These are phyloP conservation scores for Magnaporthales sp. DNA, from an alignment of 2,329 filamentous ascomycete species.

Conservation along the genomic window DNA sequence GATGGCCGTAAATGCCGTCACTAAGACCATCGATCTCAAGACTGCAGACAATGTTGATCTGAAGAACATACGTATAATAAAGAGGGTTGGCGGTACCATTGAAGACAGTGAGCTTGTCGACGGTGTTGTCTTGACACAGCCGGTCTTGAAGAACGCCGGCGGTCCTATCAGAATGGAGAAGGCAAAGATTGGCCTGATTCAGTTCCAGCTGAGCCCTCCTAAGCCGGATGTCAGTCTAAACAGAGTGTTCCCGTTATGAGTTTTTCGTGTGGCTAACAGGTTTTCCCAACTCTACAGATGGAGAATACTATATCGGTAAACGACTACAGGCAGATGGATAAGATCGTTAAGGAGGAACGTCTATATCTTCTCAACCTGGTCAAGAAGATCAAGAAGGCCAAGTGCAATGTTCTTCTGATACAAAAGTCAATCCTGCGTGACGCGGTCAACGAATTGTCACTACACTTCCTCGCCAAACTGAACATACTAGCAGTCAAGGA, in stretches of 20 bases:
- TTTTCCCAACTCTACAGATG: slow-evolving; percentile 53
- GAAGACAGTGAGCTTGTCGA: slow-evolving; percentile 98
- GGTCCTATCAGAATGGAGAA: slow-evolving; percentile 93
- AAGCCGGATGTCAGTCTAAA: slow-evolving; percentile 76
- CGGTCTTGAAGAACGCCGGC: slow-evolving; percentile 86
- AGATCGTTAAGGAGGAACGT: slow-evolving; percentile 98
- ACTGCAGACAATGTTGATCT: slow-evolving; percentile 95
- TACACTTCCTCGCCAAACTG: slow-evolving; percentile 96
- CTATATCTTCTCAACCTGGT: slow-evolving; percentile 97
- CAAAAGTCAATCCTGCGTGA: slow-evolving; percentile 98
- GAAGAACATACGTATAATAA: slow-evolving; percentile 92
- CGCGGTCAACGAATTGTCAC: slow-evolving; percentile 91
- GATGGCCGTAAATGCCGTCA: slow-evolving; percentile 95
- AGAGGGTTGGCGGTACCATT: slow-evolving; percentile 96
- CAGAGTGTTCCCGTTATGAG: background rate
- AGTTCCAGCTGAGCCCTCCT: slow-evolving; percentile 96
- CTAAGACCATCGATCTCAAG: slow-evolving; percentile 91
- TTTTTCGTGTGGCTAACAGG: background rate
- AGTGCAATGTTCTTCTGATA: slow-evolving; percentile 96
- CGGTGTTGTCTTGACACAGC: slow-evolving; percentile 84
- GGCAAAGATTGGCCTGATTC: slow-evolving; percentile 91
- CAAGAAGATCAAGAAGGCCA: slow-evolving; percentile 99
- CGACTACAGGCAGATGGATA: slow-evolving; percentile 99
- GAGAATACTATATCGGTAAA: slow-evolving; percentile 99
- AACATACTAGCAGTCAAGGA: slow-evolving; percentile 96